A percentile compares a stretch with the other conserved stretches of the same genome.
phyloP scores from a whole-genome alignment of 2,329 filamentous ascomycete species.

The Chalaropsis thielavioides region DNA sequence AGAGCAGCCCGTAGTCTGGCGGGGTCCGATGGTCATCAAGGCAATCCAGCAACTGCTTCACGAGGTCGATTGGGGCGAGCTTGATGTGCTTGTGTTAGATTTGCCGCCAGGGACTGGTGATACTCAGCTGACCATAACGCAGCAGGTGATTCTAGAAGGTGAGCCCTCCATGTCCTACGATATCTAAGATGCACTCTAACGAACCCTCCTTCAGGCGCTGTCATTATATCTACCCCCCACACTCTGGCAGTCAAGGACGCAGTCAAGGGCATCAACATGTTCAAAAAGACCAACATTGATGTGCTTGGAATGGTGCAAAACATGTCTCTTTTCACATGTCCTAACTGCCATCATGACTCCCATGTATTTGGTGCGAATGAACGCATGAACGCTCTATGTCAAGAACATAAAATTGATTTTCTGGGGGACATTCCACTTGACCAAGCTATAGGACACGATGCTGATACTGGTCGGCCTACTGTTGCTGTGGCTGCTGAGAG shows the following conservation, averaged over 20 bases:
- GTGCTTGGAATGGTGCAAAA: slow-evolving; percentile 83
- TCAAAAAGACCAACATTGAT: slow-evolving; percentile 67
- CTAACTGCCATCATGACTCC: slow-evolving; percentile 58
- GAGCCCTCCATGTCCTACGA: background rate
- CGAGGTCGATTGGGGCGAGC: slow-evolving; percentile 81
- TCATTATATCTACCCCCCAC: slow-evolving; percentile 89
- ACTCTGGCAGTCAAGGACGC: slow-evolving; percentile 86
- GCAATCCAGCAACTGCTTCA: slow-evolving; percentile 89
- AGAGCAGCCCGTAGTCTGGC: slow-evolving; percentile 77
- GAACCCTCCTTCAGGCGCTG: slow-evolving; percentile 37
- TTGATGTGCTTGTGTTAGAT: slow-evolving; percentile 82
- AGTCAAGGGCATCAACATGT: slow-evolving; percentile 83
- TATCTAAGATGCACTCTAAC: background rate
- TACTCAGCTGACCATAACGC: slow-evolving; percentile 90
- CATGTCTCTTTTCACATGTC: slow-evolving; percentile 75
- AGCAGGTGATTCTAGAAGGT: slow-evolving; percentile 82
- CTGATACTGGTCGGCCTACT: slow-evolving; percentile 74
- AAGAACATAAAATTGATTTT: slow-evolving; percentile 59
- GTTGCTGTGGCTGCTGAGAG: slow-evolving; percentile 76
- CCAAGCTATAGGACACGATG: slow-evolving; percentile 72
- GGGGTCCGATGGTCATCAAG: slow-evolving; percentile 95
- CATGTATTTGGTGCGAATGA: slow-evolving; percentile 58
- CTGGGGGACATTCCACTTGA: slow-evolving; percentile 83
- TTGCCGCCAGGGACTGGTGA: slow-evolving; percentile 90
- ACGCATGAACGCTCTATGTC: slow-evolving; percentile 53